Conservation (phyloP, 23 red algal species). For the Chondrus crispus region DNA sequence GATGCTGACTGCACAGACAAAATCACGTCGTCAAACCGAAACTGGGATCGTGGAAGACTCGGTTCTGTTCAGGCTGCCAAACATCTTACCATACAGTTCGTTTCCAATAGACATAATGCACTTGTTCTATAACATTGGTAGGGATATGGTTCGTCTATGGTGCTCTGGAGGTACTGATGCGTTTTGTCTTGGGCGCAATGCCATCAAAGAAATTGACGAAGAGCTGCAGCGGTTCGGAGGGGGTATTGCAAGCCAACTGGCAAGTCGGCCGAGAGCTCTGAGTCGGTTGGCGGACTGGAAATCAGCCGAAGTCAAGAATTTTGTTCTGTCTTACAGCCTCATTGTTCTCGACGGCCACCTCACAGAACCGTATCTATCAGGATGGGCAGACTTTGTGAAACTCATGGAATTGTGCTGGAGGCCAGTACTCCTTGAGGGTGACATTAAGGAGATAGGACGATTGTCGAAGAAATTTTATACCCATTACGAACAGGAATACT, state of each 20-base stretch:
- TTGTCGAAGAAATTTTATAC: neutral
- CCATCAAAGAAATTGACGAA: neutral
- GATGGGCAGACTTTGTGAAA: neutral
- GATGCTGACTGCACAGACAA: neutral
- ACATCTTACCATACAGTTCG: neutral
- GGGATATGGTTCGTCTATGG: neutral
- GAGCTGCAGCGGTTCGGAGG: neutral
- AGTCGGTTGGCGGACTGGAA: neutral
- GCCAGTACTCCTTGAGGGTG: neutral
- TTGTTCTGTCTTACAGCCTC: neutral
- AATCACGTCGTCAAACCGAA: neutral
- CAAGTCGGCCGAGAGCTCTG: neutral
- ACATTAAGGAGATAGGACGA: neutral
- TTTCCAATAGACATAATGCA: slow-evolving; percentile 16
- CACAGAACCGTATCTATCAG: neutral
- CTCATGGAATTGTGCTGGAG: neutral
- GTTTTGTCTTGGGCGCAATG: neutral
- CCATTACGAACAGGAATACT: neutral
- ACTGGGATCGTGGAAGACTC: neutral
- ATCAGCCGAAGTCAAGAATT: neutral
- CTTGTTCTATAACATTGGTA: neutral
- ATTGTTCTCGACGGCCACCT: slow-evolving; percentile 5
- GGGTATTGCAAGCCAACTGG: neutral
- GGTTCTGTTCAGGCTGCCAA: neutral
- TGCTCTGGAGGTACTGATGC: neutral